phyloP scores from a whole-genome alignment of 805 yeast genomes.

The Nakazawaea wickerhamii region DNA sequence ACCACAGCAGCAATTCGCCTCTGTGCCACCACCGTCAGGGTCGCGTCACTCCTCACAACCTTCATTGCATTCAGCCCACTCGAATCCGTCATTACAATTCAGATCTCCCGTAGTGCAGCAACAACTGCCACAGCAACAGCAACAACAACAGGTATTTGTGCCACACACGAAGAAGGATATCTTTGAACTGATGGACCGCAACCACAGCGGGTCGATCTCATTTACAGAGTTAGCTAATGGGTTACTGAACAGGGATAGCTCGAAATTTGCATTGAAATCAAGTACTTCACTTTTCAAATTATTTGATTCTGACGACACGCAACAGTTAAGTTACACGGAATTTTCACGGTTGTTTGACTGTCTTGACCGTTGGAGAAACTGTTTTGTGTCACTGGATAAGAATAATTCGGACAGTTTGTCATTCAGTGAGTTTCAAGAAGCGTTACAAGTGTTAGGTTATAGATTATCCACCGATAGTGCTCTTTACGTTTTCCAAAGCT shows the following conservation, averaged over 20 bases:
- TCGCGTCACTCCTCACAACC: slow-evolving; percentile 9
- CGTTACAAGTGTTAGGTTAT: slow-evolving; percentile 15
- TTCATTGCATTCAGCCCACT: slow-evolving; percentile 6
- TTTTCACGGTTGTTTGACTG: slow-evolving; percentile 11
- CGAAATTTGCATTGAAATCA: slow-evolving; percentile 1
- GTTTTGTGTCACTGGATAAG: slow-evolving; percentile 9
- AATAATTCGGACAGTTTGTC: slow-evolving; percentile 5
- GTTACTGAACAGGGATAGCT: slow-evolving; percentile 6
- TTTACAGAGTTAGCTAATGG: slow-evolving; percentile 5
- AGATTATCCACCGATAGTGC: slow-evolving; percentile 16
- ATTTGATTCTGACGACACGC: slow-evolving; percentile 7
- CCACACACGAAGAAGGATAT: slow-evolving; percentile 9
- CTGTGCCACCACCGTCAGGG: not conserved
- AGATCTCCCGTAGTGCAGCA: slow-evolving; percentile 3
- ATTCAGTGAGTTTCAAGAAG: slow-evolving; percentile 16
- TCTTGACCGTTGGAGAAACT: slow-evolving; percentile 10
- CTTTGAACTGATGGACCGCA: slow-evolving; percentile 6
- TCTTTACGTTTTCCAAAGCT: slow-evolving; percentile 10
- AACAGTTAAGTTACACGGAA: slow-evolving; percentile 6
- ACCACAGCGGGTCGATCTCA: slow-evolving; percentile 1
- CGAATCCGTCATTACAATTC: slow-evolving; percentile 1
- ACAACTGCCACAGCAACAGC: slow-evolving; percentile 2
- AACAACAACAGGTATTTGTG: slow-evolving; percentile 3
- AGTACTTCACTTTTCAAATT: slow-evolving; percentile 7
- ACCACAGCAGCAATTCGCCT: not conserved